Base-by-base conservation (phyloP, 352 stramenopile genomes). In the Thraustotheca clavata region DNA sequence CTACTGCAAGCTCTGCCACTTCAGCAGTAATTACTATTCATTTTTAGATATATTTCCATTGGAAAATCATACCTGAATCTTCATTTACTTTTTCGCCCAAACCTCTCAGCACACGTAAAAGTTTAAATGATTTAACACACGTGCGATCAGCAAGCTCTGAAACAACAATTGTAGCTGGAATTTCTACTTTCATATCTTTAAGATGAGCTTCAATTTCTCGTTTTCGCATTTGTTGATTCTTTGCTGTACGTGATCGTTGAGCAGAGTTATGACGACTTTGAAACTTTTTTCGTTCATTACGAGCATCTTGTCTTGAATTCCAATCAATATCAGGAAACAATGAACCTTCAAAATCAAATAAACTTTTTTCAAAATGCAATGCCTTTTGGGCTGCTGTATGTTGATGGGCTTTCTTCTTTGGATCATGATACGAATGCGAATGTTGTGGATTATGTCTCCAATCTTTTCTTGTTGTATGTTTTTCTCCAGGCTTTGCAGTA, bases 281-380 rank as follows among this genome's bases (percentile, higher is more conserved):
- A 48, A 89, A 79, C 22, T 80, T 79, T 43, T 76, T 71, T 38
- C 88, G 80, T 4, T 61, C 67, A 2, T 43, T 29, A 22, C 22
- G 34, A 14, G n/a, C 18, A 40, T 81, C 71, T 20, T 59, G 69
- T 34, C 73, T 71, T 9, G 77, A 76, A 14, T 86, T 74, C 84
- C 84, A 94, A 43, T 91, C 74, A 6, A 94, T 73, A 49, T 94
- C 76, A 6, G 76, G 74, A 67, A 94, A 94, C 32, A 91, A 63
- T 47, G 86, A 76, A 32, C 73, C 68, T 20, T 80, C 73, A 12
- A 69, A 71, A 66, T 86, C 81, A 40, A 94, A 94, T 18, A 94
- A 78, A 62, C 79, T 91, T 73, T 91, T 89, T 66, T 94, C 85
- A 48, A 92, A 91, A 69, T 88, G 81, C 70, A 94, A 90, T 43